These are phyloP conservation scores for Tylopilus rubrobrunneus DNA, from an alignment of 768 basidiomycete genomes.

Conservation along the genomic window DNA sequence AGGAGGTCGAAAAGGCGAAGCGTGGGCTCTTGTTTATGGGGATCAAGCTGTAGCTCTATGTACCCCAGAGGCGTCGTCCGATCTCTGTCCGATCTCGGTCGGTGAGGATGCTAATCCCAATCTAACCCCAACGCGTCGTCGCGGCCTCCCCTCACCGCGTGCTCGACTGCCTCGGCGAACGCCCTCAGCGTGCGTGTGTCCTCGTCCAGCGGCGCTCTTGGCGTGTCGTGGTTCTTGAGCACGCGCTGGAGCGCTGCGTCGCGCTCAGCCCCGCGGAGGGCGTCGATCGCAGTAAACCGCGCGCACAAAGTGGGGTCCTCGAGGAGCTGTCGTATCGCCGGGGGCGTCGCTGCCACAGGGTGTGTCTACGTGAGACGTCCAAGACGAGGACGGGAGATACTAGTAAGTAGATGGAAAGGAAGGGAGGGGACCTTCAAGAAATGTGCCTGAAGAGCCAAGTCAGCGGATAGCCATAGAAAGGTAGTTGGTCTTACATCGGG, in stretches of 20 bases:
- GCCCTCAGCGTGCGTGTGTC: constrained; percentile 50
- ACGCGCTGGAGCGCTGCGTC: constrained; percentile 37
- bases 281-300: constrained; percentile 40
- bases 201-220: constrained; percentile 36
- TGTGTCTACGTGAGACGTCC: too few relatives aligned
- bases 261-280: constrained; percentile 44
- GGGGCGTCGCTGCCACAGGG: constrained; percentile 57
- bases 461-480: constrained; percentile 6
- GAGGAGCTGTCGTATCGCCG: constrained; percentile 54
- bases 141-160: constrained; percentile 55
- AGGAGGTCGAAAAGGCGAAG: constrained; percentile 73
- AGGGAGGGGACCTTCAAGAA: constrained; percentile 83
- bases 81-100: too few relatives aligned
- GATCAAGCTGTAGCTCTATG: constrained; percentile 34
- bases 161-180: constrained; percentile 67
- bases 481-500: constrained; percentile 58
- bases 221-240: constrained; percentile 25
- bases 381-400: constrained; percentile 40
- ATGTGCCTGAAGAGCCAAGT: constrained; percentile 52
- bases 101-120: constrained; percentile 44
- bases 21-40: constrained; percentile 82
- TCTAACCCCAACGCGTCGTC: constrained; percentile 54
- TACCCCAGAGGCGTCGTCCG: not conserved
- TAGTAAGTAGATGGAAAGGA: constrained; percentile 76
- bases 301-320: too few relatives aligned